Evolutionary conservation across 306 rosid genomes (phyloP), one percentile per base, ranked within the genome.

Genomic region (Cucurbita argyrosperma): DNA sequence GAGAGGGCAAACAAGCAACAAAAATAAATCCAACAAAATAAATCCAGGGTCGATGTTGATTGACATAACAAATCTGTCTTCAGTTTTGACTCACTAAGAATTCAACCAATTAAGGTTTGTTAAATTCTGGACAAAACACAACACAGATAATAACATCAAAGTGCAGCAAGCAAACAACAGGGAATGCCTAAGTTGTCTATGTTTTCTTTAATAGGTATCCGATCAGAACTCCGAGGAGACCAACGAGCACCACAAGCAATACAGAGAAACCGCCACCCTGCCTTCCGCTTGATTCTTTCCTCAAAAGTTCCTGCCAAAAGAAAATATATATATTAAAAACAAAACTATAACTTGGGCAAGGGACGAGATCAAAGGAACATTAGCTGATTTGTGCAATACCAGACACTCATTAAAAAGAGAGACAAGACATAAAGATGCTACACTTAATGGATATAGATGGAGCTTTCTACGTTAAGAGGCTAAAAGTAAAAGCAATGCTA

Each of bases 211-310:
- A 10, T 18, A 76, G 59, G 82, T 58, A 83, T 37, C 85, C 87
- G 13, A 81, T 39, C 76, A 78, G 67, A n/a, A 79, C 66, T 53
- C 87, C 85, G 61, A 84, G 53, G 16, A 84, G 77, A 68, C 83
- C 84, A 53, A 81, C 66, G 8, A 84, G 81, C 72, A 42, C 73
- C 79, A 79, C 79, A 39, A 76, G 70, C 61, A 84, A 35, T 19
- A 79, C 67, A 7, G 87, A 84, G 83, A 78, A 74, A 11, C 83
- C 79, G 3, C 81, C 77, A 0, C 58, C 79, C 15, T 65, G 47
- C 51, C 73, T 73, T 54, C 39, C 77, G 54, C 73, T 81, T 4
- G 51, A 16, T 68, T 76, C 81, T 55, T 81, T 84, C 65, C 75
- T 84, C 52, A 79, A 40, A 56, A 73, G 76, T 45, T 79, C 88